phyloP scores from a whole-genome alignment of 73 alveolate genomes.

The Paramecium biaurelia region DNA sequence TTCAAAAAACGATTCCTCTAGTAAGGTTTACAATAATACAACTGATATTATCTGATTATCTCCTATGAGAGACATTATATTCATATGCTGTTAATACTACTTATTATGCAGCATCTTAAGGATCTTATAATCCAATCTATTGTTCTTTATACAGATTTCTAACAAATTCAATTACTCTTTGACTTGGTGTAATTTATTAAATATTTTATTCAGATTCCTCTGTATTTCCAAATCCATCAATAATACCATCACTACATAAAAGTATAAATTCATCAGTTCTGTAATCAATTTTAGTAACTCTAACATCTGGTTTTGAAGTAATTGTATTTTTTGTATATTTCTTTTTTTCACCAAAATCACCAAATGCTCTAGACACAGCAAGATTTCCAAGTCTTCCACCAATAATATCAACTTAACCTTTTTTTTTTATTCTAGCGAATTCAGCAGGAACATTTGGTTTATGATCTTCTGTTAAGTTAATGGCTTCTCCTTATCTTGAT shows the following conservation, averaged over 20 bases:
- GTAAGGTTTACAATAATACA: slow-evolving; percentile 79
- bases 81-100: slow-evolving; percentile 73
- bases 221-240: slow-evolving; percentile 78
- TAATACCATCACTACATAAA: slow-evolving; percentile 95
- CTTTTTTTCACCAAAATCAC: slow-evolving; percentile 88
- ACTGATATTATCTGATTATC: slow-evolving; percentile 90
- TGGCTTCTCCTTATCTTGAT: slow-evolving; percentile 71
- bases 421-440: slow-evolving; percentile 80
- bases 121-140: slow-evolving; percentile 64
- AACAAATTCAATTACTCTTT: slow-evolving; percentile 63
- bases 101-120: slow-evolving; percentile 77
- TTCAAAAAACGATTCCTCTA: slow-evolving; percentile 25
- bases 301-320: slow-evolving; percentile 87
- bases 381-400: slow-evolving; percentile 88
- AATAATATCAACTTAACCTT: slow-evolving; percentile 81
- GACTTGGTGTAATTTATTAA: not conserved
- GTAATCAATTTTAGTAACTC: slow-evolving; percentile 68
- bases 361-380: slow-evolving; percentile 93
- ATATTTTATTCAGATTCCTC: slow-evolving; percentile 70
- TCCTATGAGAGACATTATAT: slow-evolving; percentile 69
- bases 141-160: slow-evolving; percentile 51
- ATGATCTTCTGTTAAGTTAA: slow-evolving; percentile 77
- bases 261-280: slow-evolving; percentile 81
- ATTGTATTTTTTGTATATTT: slow-evolving; percentile 69
- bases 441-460: slow-evolving; percentile 82